Base-by-base conservation (phyloP, 345 rosid species). In the Dimocarpus longan region DNA sequence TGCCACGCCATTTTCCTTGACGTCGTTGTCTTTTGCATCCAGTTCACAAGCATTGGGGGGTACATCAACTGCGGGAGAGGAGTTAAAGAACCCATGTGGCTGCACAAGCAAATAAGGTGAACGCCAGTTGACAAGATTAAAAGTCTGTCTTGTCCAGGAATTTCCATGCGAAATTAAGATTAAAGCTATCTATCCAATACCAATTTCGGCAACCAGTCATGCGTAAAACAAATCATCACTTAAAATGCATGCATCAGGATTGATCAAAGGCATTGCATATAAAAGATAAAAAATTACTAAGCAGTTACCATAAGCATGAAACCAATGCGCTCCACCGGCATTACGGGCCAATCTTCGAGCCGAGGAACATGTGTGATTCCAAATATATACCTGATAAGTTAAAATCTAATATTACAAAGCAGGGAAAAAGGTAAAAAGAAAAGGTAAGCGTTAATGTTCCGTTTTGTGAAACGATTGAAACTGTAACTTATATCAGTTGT, bases 51-150 rank as follows among this genome's bases (percentile, higher is more conserved):
- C 76, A 66, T 81, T 91, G 21, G 99, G 98, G 3, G 99, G 98
- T 28, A 95, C 99, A 71, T 95, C 99, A 40, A 92, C 89, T 0
- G 98, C 97, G 4, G 97, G 99, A 12, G 99, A 95, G 87, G 96
- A 91, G 78, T 93, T 95, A 84, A 93, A 95, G 80, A 95, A 95
- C 57, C 99, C 99, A 67, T 95, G 99, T 42, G 98, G 99, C 99
- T 95, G 90, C 85, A 77, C 43, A 22, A 40, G 67, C 46, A 75
- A 57, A 80, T 28, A 42, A 22, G 6, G 6, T 4, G 5, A 39
- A 18, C 11, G 3, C 5, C 43, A 66, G 37, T 32, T 46, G 50
- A 46, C 50, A 46, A 46, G 11, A 11, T 46, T 46, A 32, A 32
- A 32, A 32, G 1, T 32, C 37, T 32, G 37, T 32, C 37, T 32